Evolutionary conservation across 1,139 yeast species (phyloP), one percentile per base, ranked within the genome.

Genomic region (Suhomyces panamericanus): DNA sequence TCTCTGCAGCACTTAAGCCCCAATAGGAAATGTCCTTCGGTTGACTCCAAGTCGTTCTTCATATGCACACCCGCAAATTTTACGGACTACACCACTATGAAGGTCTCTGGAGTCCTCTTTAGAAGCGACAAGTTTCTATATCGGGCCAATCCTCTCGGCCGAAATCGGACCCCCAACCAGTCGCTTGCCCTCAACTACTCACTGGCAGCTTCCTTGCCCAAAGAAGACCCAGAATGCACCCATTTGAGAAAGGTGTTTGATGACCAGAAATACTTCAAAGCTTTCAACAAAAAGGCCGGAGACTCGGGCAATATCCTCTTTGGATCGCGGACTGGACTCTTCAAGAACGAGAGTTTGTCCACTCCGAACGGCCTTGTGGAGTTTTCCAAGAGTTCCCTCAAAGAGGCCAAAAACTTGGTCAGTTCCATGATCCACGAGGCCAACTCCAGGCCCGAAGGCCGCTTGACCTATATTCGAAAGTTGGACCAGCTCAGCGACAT

Each of bases 401-500:
- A 53, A 3, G 73, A 74, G 46, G 96, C 97, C 1, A 80, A 85
- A 53, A 57, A 59, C 3, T 66, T 90, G 38, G 88, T 87, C 0
- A 62, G 67, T 0, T 64, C 73, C 16, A 80, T 91, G 72, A 67
- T 81, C 11, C 52, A 57, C 6, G 84, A 81, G 39, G 69, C 63
- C 17, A 49, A 57, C 14, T 61, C 64, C 17, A 59, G 74, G 1
- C 65, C 63, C 2, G 68, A 70, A 15, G 88, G 85, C 1, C 64
- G 78, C 39, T 57, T 69, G 30, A 64, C 70, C 12, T 87, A 81
- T 49, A 80, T 93, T 43, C 60, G 81, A 42, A 81, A 83, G 43
- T 67, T 93, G 49, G 99, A 93, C 62, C 82, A 90, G 53, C 69
- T 95, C 35, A 87, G 96, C 56, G 99, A 93, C 62, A 78, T 87